Percentiles rank a stretch among this genome's conserved stretches.
phyloP scores from a whole-genome alignment of 208 protist genomes.

The Wallacemonas sp. region DNA sequence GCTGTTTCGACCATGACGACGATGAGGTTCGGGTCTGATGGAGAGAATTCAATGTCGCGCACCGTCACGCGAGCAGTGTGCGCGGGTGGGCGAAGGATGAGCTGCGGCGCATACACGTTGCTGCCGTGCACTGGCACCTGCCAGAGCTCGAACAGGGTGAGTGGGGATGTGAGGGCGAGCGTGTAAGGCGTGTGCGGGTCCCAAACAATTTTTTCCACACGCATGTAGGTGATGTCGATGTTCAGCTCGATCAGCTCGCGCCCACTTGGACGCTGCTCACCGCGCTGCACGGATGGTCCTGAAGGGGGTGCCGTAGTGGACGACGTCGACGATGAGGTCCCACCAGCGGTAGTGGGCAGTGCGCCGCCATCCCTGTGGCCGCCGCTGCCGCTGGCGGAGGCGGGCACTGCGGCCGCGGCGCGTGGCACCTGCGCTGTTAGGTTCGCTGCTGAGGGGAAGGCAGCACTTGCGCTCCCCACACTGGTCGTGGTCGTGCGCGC shows the following conservation, averaged over 20 bases:
- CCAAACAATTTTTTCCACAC: slow-evolving; percentile 79
- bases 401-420: no score
- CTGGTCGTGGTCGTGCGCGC: slow-evolving; percentile 21
- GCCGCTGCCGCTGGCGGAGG: no score
- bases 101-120: slow-evolving; percentile 48
- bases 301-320: no score
- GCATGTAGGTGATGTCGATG: slow-evolving; percentile 62
- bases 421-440: no score
- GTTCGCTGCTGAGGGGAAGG: no score
- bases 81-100: slow-evolving; percentile 72
- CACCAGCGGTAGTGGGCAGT: no score
- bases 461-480: slow-evolving; percentile 8
- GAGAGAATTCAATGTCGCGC: slow-evolving; percentile 75
- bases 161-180: slow-evolving; percentile 65
- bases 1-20: slow-evolving; percentile 58
- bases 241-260: slow-evolving; percentile 70
- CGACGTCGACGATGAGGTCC: no score
- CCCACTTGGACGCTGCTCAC: slow-evolving; percentile 20
- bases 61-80: slow-evolving; percentile 50
- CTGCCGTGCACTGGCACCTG: slow-evolving; percentile 42
- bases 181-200: slow-evolving; percentile 84
- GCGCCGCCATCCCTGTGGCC: no score
- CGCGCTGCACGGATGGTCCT: slow-evolving; percentile 8
- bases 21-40: slow-evolving; percentile 70
- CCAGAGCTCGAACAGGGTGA: slow-evolving; percentile 85